phyloP scores from a whole-genome alignment of 371 early-diverging fungal genomes.

The Conidiobolus incongruus region DNA sequence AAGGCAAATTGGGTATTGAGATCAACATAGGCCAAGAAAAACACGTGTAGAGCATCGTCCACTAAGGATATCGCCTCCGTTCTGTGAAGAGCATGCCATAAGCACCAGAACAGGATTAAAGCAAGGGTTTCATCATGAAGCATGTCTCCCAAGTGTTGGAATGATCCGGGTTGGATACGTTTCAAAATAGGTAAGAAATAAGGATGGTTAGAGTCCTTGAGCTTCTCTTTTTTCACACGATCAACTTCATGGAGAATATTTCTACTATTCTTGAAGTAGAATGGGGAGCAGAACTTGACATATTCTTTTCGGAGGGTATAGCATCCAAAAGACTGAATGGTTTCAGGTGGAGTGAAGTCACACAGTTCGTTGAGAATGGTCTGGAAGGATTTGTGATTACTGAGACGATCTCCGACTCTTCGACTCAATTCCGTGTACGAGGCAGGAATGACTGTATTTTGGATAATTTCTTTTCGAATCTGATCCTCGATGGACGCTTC shows the following conservation, averaged over 20 bases:
- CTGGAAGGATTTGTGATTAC: constrained; percentile 51
- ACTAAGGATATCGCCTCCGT: constrained; percentile 46
- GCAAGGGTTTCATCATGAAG: constrained; percentile 29
- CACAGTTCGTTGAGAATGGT: constrained; percentile 50
- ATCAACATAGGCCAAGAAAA: constrained; percentile 48
- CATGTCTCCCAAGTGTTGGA: constrained; percentile 31
- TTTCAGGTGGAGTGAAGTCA: constrained; percentile 54
- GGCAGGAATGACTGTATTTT: constrained; percentile 42
- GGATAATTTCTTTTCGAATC: constrained; percentile 69
- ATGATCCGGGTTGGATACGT: constrained; percentile 36
- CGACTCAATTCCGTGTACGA: constrained; percentile 70
- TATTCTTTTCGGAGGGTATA: constrained; percentile 69
- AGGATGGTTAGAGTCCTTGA: constrained; percentile 6
- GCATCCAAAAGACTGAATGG: constrained; percentile 52
- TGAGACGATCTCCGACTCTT: constrained; percentile 60
- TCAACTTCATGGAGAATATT: constrained; percentile 66
- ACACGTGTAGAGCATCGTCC: constrained; percentile 46
- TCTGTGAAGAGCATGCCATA: constrained; percentile 40
- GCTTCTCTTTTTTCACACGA: constrained; percentile 25
- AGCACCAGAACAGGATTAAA: constrained; percentile 44
- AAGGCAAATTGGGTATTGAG: constrained; percentile 15
- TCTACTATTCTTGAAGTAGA: constrained; percentile 78
- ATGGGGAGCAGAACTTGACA: constrained; percentile 65
- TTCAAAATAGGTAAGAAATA: constrained; percentile 31
- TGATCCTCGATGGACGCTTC: constrained; percentile 37